Evolutionary conservation across 192 early-diverging fungal species (phyloP).

Genomic region (Coemansia sp.): DNA sequence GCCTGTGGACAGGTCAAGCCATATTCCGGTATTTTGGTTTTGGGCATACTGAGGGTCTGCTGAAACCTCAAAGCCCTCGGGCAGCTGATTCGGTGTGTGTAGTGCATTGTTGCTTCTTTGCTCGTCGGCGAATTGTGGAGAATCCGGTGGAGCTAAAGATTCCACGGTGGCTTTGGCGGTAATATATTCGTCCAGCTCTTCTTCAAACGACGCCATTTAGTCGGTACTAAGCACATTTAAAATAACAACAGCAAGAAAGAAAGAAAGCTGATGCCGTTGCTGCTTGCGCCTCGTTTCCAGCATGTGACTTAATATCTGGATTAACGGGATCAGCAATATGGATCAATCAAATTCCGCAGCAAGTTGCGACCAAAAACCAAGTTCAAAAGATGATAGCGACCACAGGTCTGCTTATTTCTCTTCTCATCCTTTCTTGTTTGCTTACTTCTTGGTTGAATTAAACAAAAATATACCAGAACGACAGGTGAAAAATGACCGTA

Average conservation of each 20-base stretch:
- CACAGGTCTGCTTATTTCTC: too few species aligned
- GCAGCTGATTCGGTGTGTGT: not conserved
- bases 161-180: not conserved
- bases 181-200: slow-evolving; percentile 29
- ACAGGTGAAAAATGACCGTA: slow-evolving; percentile 11
- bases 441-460: not conserved
- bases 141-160: not conserved
- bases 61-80: slow-evolving; percentile 37
- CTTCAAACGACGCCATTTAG: slow-evolving; percentile 22
- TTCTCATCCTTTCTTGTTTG: not conserved
- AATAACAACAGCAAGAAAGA: not conserved
- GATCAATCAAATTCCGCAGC: slow-evolving; percentile 1
- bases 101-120: not conserved
- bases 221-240: not conserved
- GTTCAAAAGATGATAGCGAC: too few species aligned
- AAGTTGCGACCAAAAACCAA: not conserved
- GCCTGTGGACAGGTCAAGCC: slow-evolving; percentile 58
- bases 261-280: too few species aligned
- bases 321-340: not conserved
- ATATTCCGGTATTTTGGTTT: slow-evolving; percentile 47
- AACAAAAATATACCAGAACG: too few species aligned
- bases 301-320: too few species aligned
- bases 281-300: too few species aligned
- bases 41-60: slow-evolving; percentile 52
- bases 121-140: not conserved